A percentile compares a stretch with the other conserved stretches of the same genome.
These are phyloP conservation scores for Penicillium pulvis DNA, from an alignment of 495 filamentous ascomycete species.

Conservation along the genomic window DNA sequence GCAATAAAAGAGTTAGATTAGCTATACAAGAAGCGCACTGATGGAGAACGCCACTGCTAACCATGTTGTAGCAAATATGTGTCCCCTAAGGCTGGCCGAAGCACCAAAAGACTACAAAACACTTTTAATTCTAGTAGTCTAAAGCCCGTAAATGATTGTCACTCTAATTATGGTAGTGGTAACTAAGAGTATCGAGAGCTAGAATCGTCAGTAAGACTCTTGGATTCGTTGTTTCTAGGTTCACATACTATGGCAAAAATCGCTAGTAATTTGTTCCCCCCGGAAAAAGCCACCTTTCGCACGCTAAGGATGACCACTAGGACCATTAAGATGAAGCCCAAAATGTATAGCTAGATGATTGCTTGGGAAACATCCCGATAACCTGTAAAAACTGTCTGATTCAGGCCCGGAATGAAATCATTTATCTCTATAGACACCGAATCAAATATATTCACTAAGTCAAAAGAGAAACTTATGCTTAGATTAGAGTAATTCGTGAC, in stretches of 20 bases:
- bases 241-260: too few species aligned
- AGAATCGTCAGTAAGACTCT: too few species aligned
- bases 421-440: neutral
- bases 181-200: too few species aligned
- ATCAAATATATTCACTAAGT: slow-evolving; percentile 5
- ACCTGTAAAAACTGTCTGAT: slow-evolving; percentile 5
- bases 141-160: slow-evolving; percentile 5
- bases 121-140: neutral
- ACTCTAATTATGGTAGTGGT: slow-evolving; percentile 1
- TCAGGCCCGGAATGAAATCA: slow-evolving; percentile 1
- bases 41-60: slow-evolving; percentile 9
- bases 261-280: too few species aligned
- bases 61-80: slow-evolving; percentile 2
- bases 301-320: too few species aligned
- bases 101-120: slow-evolving; percentile 1
- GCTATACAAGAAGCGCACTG: slow-evolving; percentile 1
- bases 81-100: slow-evolving; percentile 3
- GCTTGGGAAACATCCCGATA: slow-evolving; percentile 5
- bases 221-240: too few species aligned
- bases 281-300: too few species aligned
- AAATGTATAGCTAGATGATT: too few species aligned
- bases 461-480: slow-evolving; percentile 9
- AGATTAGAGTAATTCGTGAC: slow-evolving; percentile 4
- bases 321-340: too few species aligned
- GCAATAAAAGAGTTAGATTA: slow-evolving; percentile 8